Percentiles rank a stretch among this genome's conserved stretches.
phyloP scores from a whole-genome alignment of 768 basidiomycete species.

The Rossbeevera mucosa region DNA sequence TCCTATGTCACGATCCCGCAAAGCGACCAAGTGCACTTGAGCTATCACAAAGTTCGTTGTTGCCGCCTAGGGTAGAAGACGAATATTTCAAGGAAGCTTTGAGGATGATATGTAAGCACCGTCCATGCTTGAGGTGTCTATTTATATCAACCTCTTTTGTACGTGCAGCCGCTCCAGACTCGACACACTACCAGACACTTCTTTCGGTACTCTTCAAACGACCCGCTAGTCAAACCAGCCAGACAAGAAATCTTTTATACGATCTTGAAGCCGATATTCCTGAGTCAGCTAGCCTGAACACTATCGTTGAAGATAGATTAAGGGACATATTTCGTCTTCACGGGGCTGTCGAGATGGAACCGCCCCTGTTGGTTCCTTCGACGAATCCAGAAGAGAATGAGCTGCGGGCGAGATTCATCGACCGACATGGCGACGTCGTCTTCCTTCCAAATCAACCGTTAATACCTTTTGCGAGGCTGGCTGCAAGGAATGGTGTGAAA shows the following conservation, averaged over 20 bases:
- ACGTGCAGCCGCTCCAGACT: conserved; percentile 65
- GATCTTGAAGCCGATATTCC: conserved; percentile 65
- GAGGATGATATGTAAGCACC: conserved; percentile 61
- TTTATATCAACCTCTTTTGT: neutral
- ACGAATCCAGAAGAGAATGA: conserved; percentile 59
- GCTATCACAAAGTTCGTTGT: conserved; percentile 69
- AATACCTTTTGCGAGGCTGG: conserved; percentile 75
- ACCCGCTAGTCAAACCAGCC: conserved; percentile 56
- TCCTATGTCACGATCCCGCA: conserved; percentile 78
- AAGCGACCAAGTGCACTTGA: conserved; percentile 79
- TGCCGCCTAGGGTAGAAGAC: conserved; percentile 76
- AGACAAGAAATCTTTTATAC: conserved; percentile 66
- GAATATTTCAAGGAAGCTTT: conserved; percentile 82
- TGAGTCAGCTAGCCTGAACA: conserved; percentile 66
- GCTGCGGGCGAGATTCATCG: conserved; percentile 69
- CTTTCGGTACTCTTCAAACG: conserved; percentile 76
- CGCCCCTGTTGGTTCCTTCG: conserved; percentile 77
- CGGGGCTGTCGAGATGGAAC: conserved; percentile 85
- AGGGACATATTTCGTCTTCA: conserved; percentile 79
- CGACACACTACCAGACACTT: conserved; percentile 74
- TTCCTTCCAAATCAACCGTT: conserved; percentile 68
- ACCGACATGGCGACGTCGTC: conserved; percentile 74
- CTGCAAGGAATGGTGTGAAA: conserved; percentile 59
- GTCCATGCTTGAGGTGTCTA: neutral
- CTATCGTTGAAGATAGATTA: conserved; percentile 73